phyloP scores from a whole-genome alignment of 148 eudicot species.

The Bassia scoparia region DNA sequence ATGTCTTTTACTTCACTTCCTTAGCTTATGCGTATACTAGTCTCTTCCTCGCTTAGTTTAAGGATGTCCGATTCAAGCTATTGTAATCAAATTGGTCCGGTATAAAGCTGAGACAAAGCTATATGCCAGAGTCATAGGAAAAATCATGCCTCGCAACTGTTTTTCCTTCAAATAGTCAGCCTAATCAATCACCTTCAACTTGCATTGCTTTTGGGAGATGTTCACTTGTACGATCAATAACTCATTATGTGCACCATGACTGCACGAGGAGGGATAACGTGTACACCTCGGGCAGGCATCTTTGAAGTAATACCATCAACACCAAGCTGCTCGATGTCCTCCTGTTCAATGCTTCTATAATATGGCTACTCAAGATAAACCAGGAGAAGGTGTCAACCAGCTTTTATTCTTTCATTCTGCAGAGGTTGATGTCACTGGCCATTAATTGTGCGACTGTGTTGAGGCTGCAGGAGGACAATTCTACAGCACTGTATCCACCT shows the following conservation, averaged over 20 bases:
- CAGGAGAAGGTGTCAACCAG: constrained; percentile 1
- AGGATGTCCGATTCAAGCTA: not conserved
- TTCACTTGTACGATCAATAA: not conserved
- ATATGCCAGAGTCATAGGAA: too few relatives aligned
- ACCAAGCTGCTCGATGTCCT: not conserved
- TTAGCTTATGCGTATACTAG: too few relatives aligned
- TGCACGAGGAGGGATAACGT: not conserved
- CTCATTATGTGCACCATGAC: not conserved
- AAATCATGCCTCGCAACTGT: not conserved
- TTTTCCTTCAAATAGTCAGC: not conserved
- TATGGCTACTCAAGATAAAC: not conserved
- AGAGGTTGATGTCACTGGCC: constrained; percentile 13
- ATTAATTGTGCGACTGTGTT: constrained; percentile 21
- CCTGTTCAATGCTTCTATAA: not conserved
- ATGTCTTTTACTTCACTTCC: not conserved
- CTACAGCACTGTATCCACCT: not conserved
- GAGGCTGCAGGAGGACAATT: not conserved
- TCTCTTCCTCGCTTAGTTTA: not conserved
- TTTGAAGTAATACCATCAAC: constrained; percentile 8
- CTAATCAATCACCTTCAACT: not conserved
- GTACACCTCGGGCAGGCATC: not conserved
- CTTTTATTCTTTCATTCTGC: constrained; percentile 27
- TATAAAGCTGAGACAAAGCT: not conserved
- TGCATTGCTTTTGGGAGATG: not conserved
- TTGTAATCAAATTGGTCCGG: too few relatives aligned